A percentile compares a stretch with the other conserved stretches of the same genome.
These are phyloP conservation scores for Sordariomycetes sp. DNA, from an alignment of 2,329 filamentous ascomycete species.

Conservation along the genomic window DNA sequence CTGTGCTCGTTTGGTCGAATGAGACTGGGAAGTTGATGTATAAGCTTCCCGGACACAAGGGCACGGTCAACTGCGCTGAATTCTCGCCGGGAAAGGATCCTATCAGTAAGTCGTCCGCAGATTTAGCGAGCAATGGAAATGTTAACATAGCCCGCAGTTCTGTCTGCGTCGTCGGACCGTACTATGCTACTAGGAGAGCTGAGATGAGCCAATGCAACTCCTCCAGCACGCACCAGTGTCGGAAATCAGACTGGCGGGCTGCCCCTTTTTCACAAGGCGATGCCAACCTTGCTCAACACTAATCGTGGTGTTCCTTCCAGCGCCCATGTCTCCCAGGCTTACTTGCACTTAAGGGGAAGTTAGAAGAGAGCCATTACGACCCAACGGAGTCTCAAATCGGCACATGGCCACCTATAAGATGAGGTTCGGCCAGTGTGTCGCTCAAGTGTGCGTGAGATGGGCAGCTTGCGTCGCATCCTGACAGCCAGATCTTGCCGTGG, in stretches of 20 bases:
- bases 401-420: no score
- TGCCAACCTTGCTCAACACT: no score
- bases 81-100: constrained; percentile 78
- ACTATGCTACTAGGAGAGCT: constrained; percentile 68
- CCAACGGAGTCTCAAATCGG: no score
- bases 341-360: no score
- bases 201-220: neutral
- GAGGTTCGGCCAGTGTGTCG: no score
- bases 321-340: no score
- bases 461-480: no score
- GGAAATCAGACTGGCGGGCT: neutral
- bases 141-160: constrained; percentile 42
- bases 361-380: no score
- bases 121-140: neutral
- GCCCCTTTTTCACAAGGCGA: no score
- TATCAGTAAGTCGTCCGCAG: constrained; percentile 53
- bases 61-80: constrained; percentile 86
- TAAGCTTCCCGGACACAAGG: constrained; percentile 91
- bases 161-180: constrained; percentile 82
- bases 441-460: no score
- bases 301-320: no score
- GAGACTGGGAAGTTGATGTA: constrained; percentile 83
- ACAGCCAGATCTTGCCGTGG: neutral
- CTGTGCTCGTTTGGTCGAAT: constrained; percentile 80
- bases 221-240: neutral